Base-by-base conservation (phyloP, 148 eudicot species). In the Camellia granthamiana region DNA sequence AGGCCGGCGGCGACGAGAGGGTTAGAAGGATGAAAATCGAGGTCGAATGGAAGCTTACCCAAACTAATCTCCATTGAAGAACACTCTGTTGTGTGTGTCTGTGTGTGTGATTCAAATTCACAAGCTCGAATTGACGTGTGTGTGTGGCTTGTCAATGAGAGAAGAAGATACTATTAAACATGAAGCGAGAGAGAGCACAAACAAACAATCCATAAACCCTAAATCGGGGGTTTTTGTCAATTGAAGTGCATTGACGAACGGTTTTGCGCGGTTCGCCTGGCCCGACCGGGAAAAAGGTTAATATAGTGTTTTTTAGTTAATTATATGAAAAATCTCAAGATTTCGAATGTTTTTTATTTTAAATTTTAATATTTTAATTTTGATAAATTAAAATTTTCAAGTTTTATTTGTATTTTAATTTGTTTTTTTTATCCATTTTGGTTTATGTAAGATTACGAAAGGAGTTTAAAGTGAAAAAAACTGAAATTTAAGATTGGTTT, bases 21-120 rank as follows among this genome's bases (percentile, higher is more conserved):
- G 19, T 81, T 88, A 11, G 97, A 91, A 11, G 98, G 98, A 79
- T 92, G 98, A 76, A 94, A 94, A 82, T 94, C 95, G 44, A 92
- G 58, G 42, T 92, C 98, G 44, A 92, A 91, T 7, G 95, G 92
- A 21, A 88, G 87, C 7, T 81, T 83, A 76, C 78, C 85, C 63
- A 94, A 75, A 60, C 86, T 81, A 43, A 94, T 86, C 91, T 94
- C 98, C 98, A 94, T 94, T n/a, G 42, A 3, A 68, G 2, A 30
- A 30, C 38, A 10, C 1, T 19, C 10, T 0, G 21, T 8, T 41
- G 19, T 7, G 0, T 18, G 54, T 23, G 23, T 23, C 23, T 23
- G 38, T 30, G 38, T 30, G 38, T 30, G 38, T 47, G 10, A 47
- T 46, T 4, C 14, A 72, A 49, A 51, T n/a, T 46, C 75, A 16